Evolutionary conservation across 176 grass and related monocot species (phyloP).

Genomic region (Saccharum officinarum): DNA sequence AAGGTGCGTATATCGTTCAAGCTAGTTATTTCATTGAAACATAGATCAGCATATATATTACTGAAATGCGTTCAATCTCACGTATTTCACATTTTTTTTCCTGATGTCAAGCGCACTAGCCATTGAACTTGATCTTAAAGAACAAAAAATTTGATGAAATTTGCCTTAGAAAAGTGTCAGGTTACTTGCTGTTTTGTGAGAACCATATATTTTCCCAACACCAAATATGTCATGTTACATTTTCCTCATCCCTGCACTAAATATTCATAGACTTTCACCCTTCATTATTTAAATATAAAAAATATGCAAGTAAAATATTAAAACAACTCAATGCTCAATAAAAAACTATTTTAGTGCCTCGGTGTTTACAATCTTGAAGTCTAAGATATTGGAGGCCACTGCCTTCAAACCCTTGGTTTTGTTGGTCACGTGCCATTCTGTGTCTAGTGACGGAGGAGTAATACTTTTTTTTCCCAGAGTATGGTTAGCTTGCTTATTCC

Average conservation of each 20-base stretch:
- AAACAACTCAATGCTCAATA: not conserved
- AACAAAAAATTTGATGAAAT: not conserved
- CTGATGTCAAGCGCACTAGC: not conserved
- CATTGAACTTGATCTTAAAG: not conserved
- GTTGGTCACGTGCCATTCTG: not conserved
- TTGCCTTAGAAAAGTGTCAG: not conserved
- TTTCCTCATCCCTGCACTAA: not conserved
- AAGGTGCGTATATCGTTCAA: slow-evolving; percentile 48
- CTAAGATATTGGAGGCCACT: not conserved
- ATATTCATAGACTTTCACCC: not conserved
- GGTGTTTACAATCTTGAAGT: not conserved
- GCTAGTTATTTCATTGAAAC: not conserved
- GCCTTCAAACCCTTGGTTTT: not conserved
- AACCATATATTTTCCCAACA: not conserved
- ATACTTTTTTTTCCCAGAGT: not conserved
- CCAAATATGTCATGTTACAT: not conserved
- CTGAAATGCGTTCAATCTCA: not conserved
- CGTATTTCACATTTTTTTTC: not conserved
- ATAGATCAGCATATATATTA: not conserved
- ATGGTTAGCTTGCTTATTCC: not conserved
- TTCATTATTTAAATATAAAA: not conserved
- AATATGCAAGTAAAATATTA: not conserved
- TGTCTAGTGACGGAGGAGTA: not conserved
- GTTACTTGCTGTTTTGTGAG: not conserved
- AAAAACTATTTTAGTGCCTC: not conserved